These are phyloP conservation scores for Carex kokanica DNA, from an alignment of 176 grass and related monocot genomes.

Conservation along the genomic window DNA sequence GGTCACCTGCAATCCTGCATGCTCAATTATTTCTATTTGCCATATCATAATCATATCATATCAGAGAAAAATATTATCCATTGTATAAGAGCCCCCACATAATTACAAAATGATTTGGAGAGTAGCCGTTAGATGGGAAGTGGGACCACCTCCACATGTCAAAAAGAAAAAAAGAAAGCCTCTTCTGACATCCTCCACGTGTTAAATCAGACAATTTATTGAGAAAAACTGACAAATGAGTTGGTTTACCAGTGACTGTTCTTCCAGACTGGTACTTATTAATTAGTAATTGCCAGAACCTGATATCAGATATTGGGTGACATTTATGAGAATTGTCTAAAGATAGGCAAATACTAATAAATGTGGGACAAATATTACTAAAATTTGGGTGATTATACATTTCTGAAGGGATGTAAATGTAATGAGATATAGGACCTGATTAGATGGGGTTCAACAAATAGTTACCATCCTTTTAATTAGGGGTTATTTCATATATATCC, in stretches of 20 bases:
- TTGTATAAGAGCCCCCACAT: background rate
- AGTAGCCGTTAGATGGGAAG: background rate
- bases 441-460: too few species aligned
- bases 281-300: too few species aligned
- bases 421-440: too few species aligned
- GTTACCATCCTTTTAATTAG: too few species aligned
- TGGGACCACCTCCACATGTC: background rate
- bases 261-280: background rate
- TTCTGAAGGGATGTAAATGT: background rate
- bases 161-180: background rate
- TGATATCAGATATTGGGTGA: too few species aligned
- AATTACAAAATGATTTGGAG: background rate
- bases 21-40: too few species aligned
- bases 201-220: background rate
- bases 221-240: background rate
- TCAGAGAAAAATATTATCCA: background rate
- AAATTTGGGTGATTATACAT: background rate
- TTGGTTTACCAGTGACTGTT: background rate
- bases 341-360: too few species aligned
- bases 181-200: slow-evolving; percentile 15
- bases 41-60: too few species aligned
- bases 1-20: slow-evolving; percentile 13
- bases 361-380: too few species aligned
- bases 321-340: too few species aligned
- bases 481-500: too few species aligned